A percentile compares a stretch with the other conserved stretches of the same genome.
Evolutionary conservation across 2,329 filamentous ascomycete genomes (phyloP).

Genomic region (Beauveria rudraprayagi): DNA sequence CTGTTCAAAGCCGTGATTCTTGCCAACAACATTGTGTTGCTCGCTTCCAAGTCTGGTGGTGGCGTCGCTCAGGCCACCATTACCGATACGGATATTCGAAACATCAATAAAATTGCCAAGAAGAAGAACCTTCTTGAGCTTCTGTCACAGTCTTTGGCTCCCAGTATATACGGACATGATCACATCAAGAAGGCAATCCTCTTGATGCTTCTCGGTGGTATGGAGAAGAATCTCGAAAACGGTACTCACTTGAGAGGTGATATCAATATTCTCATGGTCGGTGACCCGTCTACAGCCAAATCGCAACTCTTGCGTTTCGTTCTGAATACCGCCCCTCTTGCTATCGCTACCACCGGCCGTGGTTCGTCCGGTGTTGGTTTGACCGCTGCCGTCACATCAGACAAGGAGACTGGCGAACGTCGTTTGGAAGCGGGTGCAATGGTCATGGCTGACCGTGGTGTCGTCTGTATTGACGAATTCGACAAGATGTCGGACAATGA

Average conservation of each 20-base stretch:
- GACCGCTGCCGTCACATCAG: constrained; percentile 89
- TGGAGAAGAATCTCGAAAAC: constrained; percentile 98
- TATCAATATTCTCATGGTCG: constrained; percentile 99
- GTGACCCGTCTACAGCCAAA: constrained; percentile 95
- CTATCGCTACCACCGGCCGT: constrained; percentile 93
- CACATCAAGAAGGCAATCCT: constrained; percentile 97
- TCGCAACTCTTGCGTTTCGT: constrained; percentile 97
- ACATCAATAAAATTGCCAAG: constrained; percentile 97
- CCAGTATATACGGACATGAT: constrained; percentile 94
- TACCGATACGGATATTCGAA: constrained; percentile 93
- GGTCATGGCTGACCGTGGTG: constrained; percentile 93
- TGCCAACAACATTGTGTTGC: constrained; percentile 87
- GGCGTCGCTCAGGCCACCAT: constrained; percentile 87
- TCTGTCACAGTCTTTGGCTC: constrained; percentile 86
- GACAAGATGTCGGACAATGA: constrained; percentile 99
- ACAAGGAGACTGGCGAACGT: constrained; percentile 95
- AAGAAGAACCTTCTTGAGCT: constrained; percentile 90
- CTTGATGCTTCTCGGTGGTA: constrained; percentile 87
- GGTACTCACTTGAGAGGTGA: constrained; percentile 96
- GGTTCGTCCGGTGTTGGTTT: constrained; percentile 97
- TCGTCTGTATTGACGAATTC: constrained; percentile 98
- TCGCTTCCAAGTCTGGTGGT: constrained; percentile 93
- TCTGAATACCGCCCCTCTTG: constrained; percentile 89
- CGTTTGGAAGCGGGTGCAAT: constrained; percentile 95
- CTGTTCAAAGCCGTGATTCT: constrained; percentile 91